phyloP scores from a whole-genome alignment of 148 eudicot genomes.

The Dysphania ambrosioides region DNA sequence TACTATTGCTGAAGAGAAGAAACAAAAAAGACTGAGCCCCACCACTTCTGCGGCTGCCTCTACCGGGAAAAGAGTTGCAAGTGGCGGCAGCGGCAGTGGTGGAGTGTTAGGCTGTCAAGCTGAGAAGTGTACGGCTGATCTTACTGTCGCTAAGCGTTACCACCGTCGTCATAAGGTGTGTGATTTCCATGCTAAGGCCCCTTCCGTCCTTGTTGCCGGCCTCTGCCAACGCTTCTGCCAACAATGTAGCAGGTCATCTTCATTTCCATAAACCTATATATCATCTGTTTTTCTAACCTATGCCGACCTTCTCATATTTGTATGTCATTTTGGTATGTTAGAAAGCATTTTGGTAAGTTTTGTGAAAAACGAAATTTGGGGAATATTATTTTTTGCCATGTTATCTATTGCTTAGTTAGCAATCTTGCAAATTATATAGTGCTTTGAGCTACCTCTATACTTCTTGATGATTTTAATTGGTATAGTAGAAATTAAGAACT shows the following conservation, averaged over 20 bases:
- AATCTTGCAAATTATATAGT: no score
- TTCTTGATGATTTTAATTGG: no score
- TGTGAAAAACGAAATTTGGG: no score
- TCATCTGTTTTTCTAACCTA: no score
- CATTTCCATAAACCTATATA: neutral
- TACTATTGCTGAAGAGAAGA: neutral
- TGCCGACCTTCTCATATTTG: no score
- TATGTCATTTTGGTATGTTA: no score
- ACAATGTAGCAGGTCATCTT: slow-evolving; percentile 53
- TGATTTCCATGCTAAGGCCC: slow-evolving; percentile 45
- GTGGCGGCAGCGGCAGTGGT: neutral
- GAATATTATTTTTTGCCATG: no score
- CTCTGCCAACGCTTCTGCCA: slow-evolving; percentile 45
- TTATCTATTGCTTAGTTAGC: no score
- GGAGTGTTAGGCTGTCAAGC: slow-evolving; percentile 30
- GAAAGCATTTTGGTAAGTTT: no score
- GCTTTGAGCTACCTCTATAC: no score
- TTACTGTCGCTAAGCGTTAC: slow-evolving; percentile 36
- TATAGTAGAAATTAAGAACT: no score
- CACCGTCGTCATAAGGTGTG: slow-evolving; percentile 56
- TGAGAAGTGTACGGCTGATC: slow-evolving; percentile 42
- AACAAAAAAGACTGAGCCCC: neutral
- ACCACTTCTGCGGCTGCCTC: no score
- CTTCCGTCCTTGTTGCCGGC: slow-evolving; percentile 35
- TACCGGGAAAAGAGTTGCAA: neutral